phyloP scores from a whole-genome alignment of 345 rosid species.

The Conringia planisiliqua region DNA sequence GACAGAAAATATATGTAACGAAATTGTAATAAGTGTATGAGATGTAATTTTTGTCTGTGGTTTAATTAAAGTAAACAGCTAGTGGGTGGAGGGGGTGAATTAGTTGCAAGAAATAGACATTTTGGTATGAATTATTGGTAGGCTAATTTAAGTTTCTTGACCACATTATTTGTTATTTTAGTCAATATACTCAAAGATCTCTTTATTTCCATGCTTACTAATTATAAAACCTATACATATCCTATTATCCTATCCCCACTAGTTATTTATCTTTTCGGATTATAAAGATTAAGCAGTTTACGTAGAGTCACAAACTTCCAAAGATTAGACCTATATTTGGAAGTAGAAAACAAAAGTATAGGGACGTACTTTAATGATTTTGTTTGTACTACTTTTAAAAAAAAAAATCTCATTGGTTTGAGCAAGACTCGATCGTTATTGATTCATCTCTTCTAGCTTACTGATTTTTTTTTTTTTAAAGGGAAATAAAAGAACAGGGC shows the following conservation, averaged over 20 bases:
- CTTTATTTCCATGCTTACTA: constrained; percentile 28
- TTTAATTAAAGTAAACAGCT: constrained; percentile 18
- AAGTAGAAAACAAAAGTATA: neutral
- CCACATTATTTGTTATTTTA: constrained; percentile 18
- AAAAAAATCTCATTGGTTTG: neutral
- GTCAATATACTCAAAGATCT: constrained; percentile 23
- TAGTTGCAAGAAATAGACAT: constrained; percentile 15
- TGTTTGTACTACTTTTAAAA: neutral
- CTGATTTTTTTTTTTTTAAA: too few relatives aligned
- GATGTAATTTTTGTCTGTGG: constrained; percentile 22
- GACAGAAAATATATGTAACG: neutral
- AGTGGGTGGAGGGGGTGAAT: constrained; percentile 25
- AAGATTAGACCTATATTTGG: neutral
- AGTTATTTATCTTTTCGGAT: constrained; percentile 4
- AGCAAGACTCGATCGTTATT: neutral
- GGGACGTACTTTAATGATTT: constrained; percentile 2
- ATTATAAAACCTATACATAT: constrained; percentile 19
- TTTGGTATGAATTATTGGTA: constrained; percentile 24
- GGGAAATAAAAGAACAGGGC: neutral
- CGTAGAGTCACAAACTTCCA: constrained; percentile 15
- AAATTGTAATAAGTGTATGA: constrained; percentile 13
- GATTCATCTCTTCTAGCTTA: neutral
- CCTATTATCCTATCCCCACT: constrained; percentile 11
- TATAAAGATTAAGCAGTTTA: constrained; percentile 19
- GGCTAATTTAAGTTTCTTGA: constrained; percentile 22